A percentile compares a stretch with the other conserved stretches of the same genome.
Evolutionary conservation across 768 basidiomycete species (phyloP).

Genomic region (Boletus huronensis): DNA sequence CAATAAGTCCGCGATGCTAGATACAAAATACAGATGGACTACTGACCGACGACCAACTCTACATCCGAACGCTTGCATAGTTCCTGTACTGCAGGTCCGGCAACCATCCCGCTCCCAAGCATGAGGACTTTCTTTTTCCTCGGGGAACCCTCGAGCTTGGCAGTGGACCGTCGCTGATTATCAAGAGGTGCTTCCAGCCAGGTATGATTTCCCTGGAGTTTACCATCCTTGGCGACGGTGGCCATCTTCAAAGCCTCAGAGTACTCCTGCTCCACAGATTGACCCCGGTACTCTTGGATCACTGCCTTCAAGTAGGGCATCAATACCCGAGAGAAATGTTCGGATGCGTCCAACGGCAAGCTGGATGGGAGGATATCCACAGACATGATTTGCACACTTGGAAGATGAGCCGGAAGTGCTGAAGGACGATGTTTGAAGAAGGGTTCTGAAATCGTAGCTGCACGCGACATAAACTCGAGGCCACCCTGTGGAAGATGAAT

Average conservation of each 20-base stretch:
- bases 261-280: conserved; percentile 26
- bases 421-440: conserved; percentile 53
- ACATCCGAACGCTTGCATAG: conserved; percentile 62
- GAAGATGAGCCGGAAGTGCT: conserved; percentile 42
- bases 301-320: conserved; percentile 64
- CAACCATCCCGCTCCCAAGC: conserved; percentile 95
- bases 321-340: conserved; percentile 66
- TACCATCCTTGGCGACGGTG: conserved; percentile 62
- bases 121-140: conserved; percentile 68
- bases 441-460: conserved; percentile 77
- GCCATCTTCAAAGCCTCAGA: conserved; percentile 57
- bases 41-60: conserved; percentile 74
- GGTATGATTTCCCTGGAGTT: conserved; percentile 47
- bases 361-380: conserved; percentile 90
- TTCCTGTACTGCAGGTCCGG: conserved; percentile 80
- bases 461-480: conserved; percentile 73
- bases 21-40: conserved; percentile 5
- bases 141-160: conserved; percentile 1
- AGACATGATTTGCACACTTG: conserved; percentile 74
- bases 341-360: conserved; percentile 77
- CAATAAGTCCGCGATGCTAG: conserved; percentile 14
- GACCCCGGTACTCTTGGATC: conserved; percentile 40
- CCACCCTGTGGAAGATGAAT: conserved; percentile 55
- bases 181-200: conserved; percentile 59
- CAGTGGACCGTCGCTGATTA: conserved; percentile 33